Evolutionary conservation across 1,284 basidiomycete species (phyloP).

Genomic region (Pseudozyma sp.): DNA sequence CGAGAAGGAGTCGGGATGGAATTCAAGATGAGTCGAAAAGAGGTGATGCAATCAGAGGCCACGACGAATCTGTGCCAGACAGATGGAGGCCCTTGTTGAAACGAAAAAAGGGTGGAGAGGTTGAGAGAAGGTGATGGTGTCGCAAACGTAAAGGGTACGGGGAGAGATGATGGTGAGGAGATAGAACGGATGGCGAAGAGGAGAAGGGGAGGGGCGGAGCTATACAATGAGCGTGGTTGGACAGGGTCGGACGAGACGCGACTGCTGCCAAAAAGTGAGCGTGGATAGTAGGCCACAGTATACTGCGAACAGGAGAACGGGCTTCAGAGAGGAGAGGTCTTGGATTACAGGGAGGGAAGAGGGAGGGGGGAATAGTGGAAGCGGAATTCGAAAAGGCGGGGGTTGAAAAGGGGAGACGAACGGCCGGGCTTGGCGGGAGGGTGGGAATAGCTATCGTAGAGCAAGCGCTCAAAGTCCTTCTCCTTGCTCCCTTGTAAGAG

Average conservation of each 20-base stretch:
- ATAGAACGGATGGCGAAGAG: conserved; percentile 4
- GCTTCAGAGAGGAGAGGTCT: neutral
- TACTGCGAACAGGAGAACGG: neutral
- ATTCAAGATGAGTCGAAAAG: neutral
- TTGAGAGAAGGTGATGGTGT: neutral
- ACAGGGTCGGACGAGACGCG: conserved; percentile 3
- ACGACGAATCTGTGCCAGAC: conserved; percentile 30
- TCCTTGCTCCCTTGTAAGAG: too few relatives aligned
- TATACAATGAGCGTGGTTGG: neutral
- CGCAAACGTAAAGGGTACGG: neutral
- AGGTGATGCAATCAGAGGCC: conserved; percentile 31
- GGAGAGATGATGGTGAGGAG: conserved; percentile 3
- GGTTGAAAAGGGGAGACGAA: conserved; percentile 13
- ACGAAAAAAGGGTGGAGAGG: conserved; percentile 3
- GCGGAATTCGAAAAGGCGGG: conserved; percentile 8
- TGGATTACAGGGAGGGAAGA: neutral
- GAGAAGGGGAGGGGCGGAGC: conserved; percentile 5
- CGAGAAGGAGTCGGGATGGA: conserved; percentile 3
- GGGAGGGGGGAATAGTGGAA: neutral
- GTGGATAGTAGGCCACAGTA: neutral
- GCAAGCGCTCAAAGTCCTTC: too few relatives aligned
- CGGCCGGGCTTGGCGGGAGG: conserved; percentile 14
- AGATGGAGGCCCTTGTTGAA: conserved; percentile 42
- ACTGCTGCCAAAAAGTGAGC: neutral
- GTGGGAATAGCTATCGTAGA: conserved; percentile 4